Percentiles rank a stretch among this genome's conserved stretches.
phyloP scores from a whole-genome alignment of 345 rosid species.

The Linum lewisii region DNA sequence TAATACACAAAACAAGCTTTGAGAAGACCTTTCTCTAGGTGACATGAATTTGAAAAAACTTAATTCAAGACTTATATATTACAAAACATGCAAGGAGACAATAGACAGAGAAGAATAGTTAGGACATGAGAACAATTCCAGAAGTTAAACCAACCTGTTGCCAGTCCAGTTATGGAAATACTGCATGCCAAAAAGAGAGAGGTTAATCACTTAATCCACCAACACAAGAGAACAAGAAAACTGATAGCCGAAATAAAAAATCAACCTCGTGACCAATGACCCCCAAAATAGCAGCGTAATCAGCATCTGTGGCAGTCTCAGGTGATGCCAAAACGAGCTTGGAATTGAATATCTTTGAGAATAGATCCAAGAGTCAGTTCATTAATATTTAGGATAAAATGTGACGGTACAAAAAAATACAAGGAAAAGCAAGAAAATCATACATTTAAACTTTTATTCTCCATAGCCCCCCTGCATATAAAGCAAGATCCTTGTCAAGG shows the following conservation, averaged over 20 bases:
- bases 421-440: conserved; percentile 13
- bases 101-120: conserved; percentile 1
- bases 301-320: conserved; percentile 89
- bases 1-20: background rate
- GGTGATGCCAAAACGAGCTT: conserved; percentile 98
- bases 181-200: conserved; percentile 39
- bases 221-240: background rate
- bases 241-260: conserved; percentile 5
- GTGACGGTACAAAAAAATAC: background rate
- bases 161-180: conserved; percentile 99
- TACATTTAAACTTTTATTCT: conserved; percentile 98
- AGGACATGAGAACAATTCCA: conserved; percentile 4
- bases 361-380: conserved; percentile 16
- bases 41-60: too few relatives aligned
- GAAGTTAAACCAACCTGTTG: conserved; percentile 59
- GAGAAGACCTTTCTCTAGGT: too few relatives aligned
- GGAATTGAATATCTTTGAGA: conserved; percentile 79
- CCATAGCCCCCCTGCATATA: conserved; percentile 96
- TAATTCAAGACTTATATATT: too few relatives aligned
- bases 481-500: conserved; percentile 5
- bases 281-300: conserved; percentile 94
- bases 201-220: conserved; percentile 7
- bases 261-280: conserved; percentile 97
- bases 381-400: conserved; percentile 4
- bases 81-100: background rate